A percentile compares a stretch with the other conserved stretches of the same genome.
These are phyloP conservation scores for Dactylellina haptotyla DNA, from an alignment of 2,329 filamentous ascomycete species.

Conservation along the genomic window DNA sequence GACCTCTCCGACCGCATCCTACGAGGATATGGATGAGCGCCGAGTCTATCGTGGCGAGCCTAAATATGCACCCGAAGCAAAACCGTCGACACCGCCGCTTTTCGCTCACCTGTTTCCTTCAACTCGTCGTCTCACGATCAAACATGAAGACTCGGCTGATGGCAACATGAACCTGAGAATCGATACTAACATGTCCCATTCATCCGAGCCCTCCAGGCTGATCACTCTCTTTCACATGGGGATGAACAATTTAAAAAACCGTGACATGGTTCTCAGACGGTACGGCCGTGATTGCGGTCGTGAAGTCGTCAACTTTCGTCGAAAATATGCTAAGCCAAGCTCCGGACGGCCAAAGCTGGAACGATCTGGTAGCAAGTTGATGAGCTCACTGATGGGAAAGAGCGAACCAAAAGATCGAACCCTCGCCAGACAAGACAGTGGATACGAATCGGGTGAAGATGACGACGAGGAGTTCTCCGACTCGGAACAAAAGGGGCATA, in stretches of 20 bases:
- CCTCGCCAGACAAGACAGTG: conserved; percentile 70
- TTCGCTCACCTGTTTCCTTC: conserved; percentile 90
- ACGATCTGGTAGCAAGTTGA: conserved; percentile 70
- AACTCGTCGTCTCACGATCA: conserved; percentile 79
- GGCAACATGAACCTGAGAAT: conserved; percentile 97
- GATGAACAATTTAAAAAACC: conserved; percentile 87
- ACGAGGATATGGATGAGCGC: conserved; percentile 42
- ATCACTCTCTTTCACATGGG: conserved; percentile 90
- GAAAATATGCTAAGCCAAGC: conserved; percentile 72
- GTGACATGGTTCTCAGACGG: conserved; percentile 88
- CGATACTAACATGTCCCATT: conserved; percentile 74
- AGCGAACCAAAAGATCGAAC: conserved; percentile 65
- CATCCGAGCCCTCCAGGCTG: conserved; percentile 70
- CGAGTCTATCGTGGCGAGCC: conserved; percentile 45
- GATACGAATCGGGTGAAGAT: conserved; percentile 67
- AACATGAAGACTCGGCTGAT: conserved; percentile 91
- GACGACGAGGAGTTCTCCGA: conserved; percentile 60
- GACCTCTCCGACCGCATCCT: conserved; percentile 48
- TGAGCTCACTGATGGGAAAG: conserved; percentile 69
- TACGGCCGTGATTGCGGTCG: conserved; percentile 93
- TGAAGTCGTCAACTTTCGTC: conserved; percentile 86
- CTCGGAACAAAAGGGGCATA: conserved; percentile 47
- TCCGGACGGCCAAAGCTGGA: conserved; percentile 67
- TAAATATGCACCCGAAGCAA: conserved; percentile 67
- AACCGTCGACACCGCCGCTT: conserved; percentile 80